phyloP scores from a whole-genome alignment of 208 protist species.

The Acanthamoeba royreba region DNA sequence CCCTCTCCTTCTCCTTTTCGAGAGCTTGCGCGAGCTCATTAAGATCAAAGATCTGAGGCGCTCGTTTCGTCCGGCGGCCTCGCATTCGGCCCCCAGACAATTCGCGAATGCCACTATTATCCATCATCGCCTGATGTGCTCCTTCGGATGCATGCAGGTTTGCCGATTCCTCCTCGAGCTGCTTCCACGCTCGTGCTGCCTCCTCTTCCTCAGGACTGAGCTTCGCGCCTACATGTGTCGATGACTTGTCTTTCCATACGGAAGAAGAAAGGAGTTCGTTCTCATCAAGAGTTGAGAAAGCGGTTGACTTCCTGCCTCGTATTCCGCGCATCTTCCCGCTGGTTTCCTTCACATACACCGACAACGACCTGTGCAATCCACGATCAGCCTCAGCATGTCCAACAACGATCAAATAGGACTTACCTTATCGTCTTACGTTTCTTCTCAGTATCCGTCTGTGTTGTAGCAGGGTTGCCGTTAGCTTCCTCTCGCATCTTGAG shows the following conservation, averaged over 20 bases:
- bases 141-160: background rate
- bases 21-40: background rate
- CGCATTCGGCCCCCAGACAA: background rate
- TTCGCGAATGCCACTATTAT: background rate
- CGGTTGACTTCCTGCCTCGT: background rate
- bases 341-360: background rate
- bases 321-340: background rate
- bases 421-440: no score
- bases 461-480: no score
- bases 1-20: background rate
- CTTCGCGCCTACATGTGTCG: background rate
- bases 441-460: no score
- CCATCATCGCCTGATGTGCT: background rate
- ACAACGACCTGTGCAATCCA: background rate
- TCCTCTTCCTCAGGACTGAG: background rate
- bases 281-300: background rate
- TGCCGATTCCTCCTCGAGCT: background rate
- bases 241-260: no score
- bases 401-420: no score
- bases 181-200: background rate
- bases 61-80: background rate
- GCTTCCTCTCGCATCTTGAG: no score
- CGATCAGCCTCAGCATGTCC: no score
- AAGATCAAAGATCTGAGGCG: background rate
- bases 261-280: background rate